These are phyloP conservation scores for Tardiomyces depauwii DNA, from an alignment of 1,139 yeast species.

Conservation along the genomic window DNA sequence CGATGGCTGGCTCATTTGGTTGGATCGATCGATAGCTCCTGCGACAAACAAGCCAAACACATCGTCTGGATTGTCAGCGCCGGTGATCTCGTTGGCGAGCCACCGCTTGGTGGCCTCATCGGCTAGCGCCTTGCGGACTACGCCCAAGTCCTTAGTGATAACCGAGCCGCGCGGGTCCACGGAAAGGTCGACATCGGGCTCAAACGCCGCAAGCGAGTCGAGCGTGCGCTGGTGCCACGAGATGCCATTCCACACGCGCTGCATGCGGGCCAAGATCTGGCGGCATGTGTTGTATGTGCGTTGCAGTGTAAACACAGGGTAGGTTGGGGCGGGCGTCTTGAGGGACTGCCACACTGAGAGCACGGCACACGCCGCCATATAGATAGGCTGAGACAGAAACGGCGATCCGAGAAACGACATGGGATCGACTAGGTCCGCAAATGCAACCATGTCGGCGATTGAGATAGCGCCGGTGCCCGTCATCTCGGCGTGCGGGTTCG, in stretches of 20 bases:
- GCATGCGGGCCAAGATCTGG: slow-evolving; percentile 16
- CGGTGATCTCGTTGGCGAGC: slow-evolving; percentile 14
- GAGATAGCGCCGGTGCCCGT: slow-evolving; percentile 21
- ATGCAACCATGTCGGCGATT: slow-evolving; percentile 20
- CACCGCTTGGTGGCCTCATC: slow-evolving; percentile 17
- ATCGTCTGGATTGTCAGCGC: slow-evolving; percentile 11
- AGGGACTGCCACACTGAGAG: slow-evolving; percentile 16
- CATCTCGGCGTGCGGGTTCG: slow-evolving; percentile 15
- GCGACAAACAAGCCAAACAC: slow-evolving; percentile 17
- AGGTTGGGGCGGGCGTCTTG: slow-evolving; percentile 12
- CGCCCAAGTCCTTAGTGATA: slow-evolving; percentile 15
- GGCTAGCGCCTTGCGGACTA: slow-evolving; percentile 14
- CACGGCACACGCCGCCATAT: slow-evolving; percentile 20
- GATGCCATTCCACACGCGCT: slow-evolving; percentile 18
- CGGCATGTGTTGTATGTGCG: slow-evolving; percentile 17
- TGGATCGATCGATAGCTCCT: slow-evolving; percentile 12
- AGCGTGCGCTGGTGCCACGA: slow-evolving; percentile 18
- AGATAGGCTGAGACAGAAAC: slow-evolving; percentile 18
- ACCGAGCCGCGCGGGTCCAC: slow-evolving; percentile 13
- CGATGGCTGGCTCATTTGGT: background rate
- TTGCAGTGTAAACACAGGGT: slow-evolving; percentile 14
- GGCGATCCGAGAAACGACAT: slow-evolving; percentile 19
- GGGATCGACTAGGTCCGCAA: slow-evolving; percentile 19
- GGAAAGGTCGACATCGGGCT: slow-evolving; percentile 20
- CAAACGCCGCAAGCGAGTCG: slow-evolving; percentile 19